Evolutionary conservation across 805 yeast genomes (phyloP).

Genomic region (Sugiyamaella smithiae): DNA sequence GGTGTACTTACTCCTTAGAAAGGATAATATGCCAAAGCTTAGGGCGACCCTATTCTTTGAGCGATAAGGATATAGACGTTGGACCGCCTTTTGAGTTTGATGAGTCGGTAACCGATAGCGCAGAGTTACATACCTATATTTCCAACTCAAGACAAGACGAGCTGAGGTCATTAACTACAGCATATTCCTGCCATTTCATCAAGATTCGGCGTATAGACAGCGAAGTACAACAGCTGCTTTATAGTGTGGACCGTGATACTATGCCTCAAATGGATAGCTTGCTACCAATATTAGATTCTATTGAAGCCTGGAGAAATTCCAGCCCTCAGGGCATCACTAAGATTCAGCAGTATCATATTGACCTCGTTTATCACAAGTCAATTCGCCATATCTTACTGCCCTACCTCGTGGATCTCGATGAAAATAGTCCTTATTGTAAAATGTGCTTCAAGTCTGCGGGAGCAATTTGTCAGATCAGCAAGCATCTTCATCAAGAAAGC

Average conservation of each 20-base stretch:
- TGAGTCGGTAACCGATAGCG: constrained; percentile 52
- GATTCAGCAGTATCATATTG: constrained; percentile 12
- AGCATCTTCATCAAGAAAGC: constrained; percentile 13
- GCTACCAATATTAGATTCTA: background rate
- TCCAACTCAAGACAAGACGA: too few relatives aligned
- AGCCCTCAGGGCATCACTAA: constrained; percentile 7
- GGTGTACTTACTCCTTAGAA: constrained; percentile 85
- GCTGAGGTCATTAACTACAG: background rate
- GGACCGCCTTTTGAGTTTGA: constrained; percentile 70
- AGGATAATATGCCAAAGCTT: constrained; percentile 79
- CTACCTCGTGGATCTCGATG: constrained; percentile 6
- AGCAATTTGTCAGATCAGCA: constrained; percentile 11
- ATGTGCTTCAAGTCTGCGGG: constrained; percentile 12
- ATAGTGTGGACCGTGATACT: constrained; percentile 29
- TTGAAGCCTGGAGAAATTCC: constrained; percentile 9
- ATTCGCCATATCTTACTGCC: constrained; percentile 9
- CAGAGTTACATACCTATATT: background rate
- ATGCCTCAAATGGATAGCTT: constrained; percentile 8
- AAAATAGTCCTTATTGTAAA: background rate
- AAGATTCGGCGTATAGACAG: constrained; percentile 70
- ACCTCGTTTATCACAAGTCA: constrained; percentile 14
- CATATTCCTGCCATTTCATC: constrained; percentile 62
- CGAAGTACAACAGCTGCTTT: constrained; percentile 66
- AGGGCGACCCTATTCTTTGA: constrained; percentile 83
- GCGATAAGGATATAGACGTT: constrained; percentile 71